Evolutionary conservation across 192 early-diverging fungal genomes (phyloP), one percentile per base, ranked within the genome.

Genomic region (Jimgerdemannia lactiflua): DNA sequence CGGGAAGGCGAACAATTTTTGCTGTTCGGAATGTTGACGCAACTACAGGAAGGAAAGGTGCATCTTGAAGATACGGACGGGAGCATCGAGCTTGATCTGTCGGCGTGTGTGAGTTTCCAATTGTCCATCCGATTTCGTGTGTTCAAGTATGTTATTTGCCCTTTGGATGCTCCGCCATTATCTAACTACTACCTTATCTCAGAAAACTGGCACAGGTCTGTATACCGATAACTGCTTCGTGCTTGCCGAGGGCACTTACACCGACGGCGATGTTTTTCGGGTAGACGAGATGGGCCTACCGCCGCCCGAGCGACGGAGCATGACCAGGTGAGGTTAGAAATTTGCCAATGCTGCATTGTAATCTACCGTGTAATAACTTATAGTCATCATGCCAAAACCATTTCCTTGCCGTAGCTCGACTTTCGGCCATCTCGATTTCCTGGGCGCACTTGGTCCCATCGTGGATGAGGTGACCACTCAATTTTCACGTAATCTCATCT

Each of bases 201-300:
- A 83, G 85, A 70, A 49, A 79, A 79, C 77, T 75, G 85, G 80
- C 7, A 79, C 80, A 19, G 96, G 96, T 2, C 67, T 98, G 65
- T 98, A 94, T 70, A 96, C 94, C 3, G 91, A 94, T 72, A 91
- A 90, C 76, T 91, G 91, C 73, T 94, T 98, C 83, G 94, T 96
- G n/a, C 80, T 98, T 11, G 89, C 92, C 4, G 90, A 95, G 73
- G 96, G 96, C 7, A 78, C 83, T 11, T 93, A 93, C 74, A 88
- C 86, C 11, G 89, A 94, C 42, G 91, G 94, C 42, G 84, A 89
- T 70, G 78, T 87, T 11, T 93, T 96, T 44, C 72, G 78, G 41
- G 94, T 94, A 4, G 81, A 86, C 3, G 91, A 91, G 20, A 88
- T 97, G 29, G 91, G 91, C 4, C 85, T 94, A 70, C 96, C 96